Evolutionary conservation across 352 stramenopile genomes (phyloP), one percentile per base, ranked within the genome.

Genomic region (Pythium guiyangense): DNA sequence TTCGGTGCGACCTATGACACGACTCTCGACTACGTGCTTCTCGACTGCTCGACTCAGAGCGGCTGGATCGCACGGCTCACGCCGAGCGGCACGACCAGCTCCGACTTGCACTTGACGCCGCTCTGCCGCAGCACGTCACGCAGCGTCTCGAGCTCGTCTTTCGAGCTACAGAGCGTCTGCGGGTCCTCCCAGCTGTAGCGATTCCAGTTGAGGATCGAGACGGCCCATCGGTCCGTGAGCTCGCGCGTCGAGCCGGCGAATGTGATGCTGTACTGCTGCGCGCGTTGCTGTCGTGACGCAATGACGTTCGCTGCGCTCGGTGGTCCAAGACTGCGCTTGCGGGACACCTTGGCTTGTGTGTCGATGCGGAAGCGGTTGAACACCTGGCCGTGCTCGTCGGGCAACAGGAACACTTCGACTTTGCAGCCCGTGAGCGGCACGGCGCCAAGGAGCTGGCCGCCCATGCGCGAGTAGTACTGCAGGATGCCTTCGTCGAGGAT

Each of bases 161-260:
- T 91, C 66, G 78, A 73, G 58, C 77, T 88, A 56, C 82, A 93
- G 9, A 93, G 69, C 62, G 84, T 84, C 73, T 86, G 69, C 20
- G 80, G 67, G 31, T 91, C 84, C 52, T 90, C 84, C 84, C 84
- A 93, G 48, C 79, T 89, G 68, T 90, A 88, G 50, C 80, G 79
- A 59, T 88, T 93, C 84, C 84, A 93, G 64, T 93, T 93, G 39
- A 93, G 71, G 34, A 93, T 76, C 3, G 74, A 87, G 26, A 90
- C 46, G 11, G 84, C 84, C 84, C 84, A 93, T 27, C 81, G 77
- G 22, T 90, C 70, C 35, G 69, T 68, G 44, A 92, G 63, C 47
- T 86, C 74, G 4, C 66, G 61, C 8, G 79, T 83, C 14, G 81
- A 77, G 3, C 69, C 81, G 15, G 79, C 81, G 49, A 92, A 77